phyloP scores from a whole-genome alignment of 345 rosid genomes.

The Hevea brasiliensis region DNA sequence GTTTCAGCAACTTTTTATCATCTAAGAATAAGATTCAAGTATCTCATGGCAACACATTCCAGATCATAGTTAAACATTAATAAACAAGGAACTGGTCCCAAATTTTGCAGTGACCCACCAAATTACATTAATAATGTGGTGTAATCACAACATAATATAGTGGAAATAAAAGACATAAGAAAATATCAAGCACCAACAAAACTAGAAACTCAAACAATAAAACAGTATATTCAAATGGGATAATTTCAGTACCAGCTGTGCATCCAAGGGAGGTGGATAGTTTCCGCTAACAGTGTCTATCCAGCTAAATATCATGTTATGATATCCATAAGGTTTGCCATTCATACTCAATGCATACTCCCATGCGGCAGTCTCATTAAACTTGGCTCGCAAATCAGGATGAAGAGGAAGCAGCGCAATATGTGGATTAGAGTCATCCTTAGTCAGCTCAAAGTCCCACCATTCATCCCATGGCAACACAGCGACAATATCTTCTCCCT shows the following conservation, averaged over 20 bases:
- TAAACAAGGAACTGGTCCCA: neutral
- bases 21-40: neutral
- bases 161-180: neutral
- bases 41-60: neutral
- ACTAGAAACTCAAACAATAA: neutral
- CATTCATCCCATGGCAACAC: slow-evolving; percentile 95
- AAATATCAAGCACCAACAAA: neutral
- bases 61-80: slow-evolving; percentile 6
- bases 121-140: neutral
- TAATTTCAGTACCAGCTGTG: slow-evolving; percentile 65
- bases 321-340: slow-evolving; percentile 91
- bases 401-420: slow-evolving; percentile 90
- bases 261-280: slow-evolving; percentile 95
- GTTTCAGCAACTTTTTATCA: neutral
- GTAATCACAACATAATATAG: neutral
- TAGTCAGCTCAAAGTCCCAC: slow-evolving; percentile 96
- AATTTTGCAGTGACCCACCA: neutral
- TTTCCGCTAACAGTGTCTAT: slow-evolving; percentile 81
- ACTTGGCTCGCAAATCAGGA: slow-evolving; percentile 80
- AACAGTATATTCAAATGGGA: slow-evolving; percentile 12
- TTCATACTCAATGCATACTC: slow-evolving; percentile 89
- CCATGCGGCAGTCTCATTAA: slow-evolving; percentile 96
- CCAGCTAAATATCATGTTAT: slow-evolving; percentile 99
- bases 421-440: slow-evolving; percentile 89
- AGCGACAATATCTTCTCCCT: slow-evolving; percentile 92